Percentiles rank a stretch among this genome's conserved stretches.
phyloP scores from a whole-genome alignment of 2,329 filamentous ascomycete species.

The Hansfordia pulvinata region DNA sequence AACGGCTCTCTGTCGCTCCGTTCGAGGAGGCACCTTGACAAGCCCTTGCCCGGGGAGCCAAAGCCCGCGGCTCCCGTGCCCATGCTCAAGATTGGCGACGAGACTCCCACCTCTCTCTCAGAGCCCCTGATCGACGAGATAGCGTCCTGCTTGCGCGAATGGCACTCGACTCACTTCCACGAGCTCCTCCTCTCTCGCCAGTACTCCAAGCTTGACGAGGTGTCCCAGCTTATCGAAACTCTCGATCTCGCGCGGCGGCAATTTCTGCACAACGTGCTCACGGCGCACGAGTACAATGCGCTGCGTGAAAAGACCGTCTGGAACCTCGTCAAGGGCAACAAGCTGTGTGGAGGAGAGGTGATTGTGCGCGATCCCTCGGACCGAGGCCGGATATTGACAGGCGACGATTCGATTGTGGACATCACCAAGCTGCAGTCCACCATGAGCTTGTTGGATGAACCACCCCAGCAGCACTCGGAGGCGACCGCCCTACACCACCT shows the following conservation, averaged over 20 bases:
- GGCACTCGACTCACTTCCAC: slow-evolving; percentile 95
- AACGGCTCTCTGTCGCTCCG: too few species aligned
- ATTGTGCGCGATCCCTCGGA: slow-evolving; percentile 84
- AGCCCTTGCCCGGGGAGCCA: slow-evolving; percentile 51
- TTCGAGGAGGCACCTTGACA: too few species aligned
- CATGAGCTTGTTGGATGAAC: slow-evolving; percentile 85
- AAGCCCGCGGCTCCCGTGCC: slow-evolving; percentile 87
- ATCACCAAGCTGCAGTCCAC: slow-evolving; percentile 84
- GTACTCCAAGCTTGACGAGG: slow-evolving; percentile 68
- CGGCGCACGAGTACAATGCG: slow-evolving; percentile 64
- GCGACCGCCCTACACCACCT: slow-evolving; percentile 66
- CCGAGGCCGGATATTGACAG: slow-evolving; percentile 74
- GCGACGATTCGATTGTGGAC: slow-evolving; percentile 85
- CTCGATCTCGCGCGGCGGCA: slow-evolving; percentile 79
- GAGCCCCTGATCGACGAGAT: slow-evolving; percentile 97
- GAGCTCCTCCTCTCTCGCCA: slow-evolving; percentile 73
- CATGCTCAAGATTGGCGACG: slow-evolving; percentile 94
- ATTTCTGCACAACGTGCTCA: slow-evolving; percentile 87
- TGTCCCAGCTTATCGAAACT: slow-evolving; percentile 68
- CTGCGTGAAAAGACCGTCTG: slow-evolving; percentile 86
- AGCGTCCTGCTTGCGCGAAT: slow-evolving; percentile 89
- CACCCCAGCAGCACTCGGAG: slow-evolving; percentile 55
- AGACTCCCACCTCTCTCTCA: slow-evolving; percentile 76
- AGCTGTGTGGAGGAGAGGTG: slow-evolving; percentile 82
- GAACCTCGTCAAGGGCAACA: slow-evolving; percentile 90